Evolutionary conservation across 805 yeast genomes (phyloP), one percentile per base, ranked within the genome.

Genomic region (Spathaspora arborariae): DNA sequence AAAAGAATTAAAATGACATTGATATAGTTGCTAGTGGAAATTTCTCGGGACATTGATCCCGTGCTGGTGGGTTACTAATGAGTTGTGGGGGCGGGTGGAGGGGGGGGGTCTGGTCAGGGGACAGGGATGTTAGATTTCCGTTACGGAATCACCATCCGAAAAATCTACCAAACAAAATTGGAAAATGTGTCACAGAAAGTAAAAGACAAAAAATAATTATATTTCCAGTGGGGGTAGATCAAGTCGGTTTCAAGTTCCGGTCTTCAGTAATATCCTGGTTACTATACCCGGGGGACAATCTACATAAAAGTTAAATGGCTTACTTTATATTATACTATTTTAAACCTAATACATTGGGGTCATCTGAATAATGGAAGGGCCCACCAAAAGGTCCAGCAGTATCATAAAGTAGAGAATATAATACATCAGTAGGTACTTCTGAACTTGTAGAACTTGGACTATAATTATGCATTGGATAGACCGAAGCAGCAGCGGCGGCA

Each of bases 351-450:
- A 27, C 21, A 22, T 42, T 34, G n/a, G 47, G 20, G 7, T 48
- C 51, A 19, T 48, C 50, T 6, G 42, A 16, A 26, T 48, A 48
- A 30, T 40, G 47, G 39, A 48, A 48, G 4, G 51, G 51, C 11
- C 51, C 51, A n/a, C 51, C 52, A 47, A 50, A 50, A 4, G 52
- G 52, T 4, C 52, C 52, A 4, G 49, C 50, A 26, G 52, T 47
- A 45, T 47, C 52, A 24, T 50, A 50, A 22, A 50, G 42, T 33
- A 50, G 42, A 2, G 51, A 48, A 39, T 50, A 50, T n/a, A 50
- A 42, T 9, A 50, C 45, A 45, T 50, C 52, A 1, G 48, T 41
- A 2, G 52, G 51, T 5, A 48, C 50, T 18, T 48, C 44, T 10
- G 46, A 46, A 16, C 41, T 36, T 11, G 44, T 48, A 21, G 45